These are phyloP conservation scores for Gossypium davidsonii DNA, from an alignment of 441 rosid species.

Conservation along the genomic window DNA sequence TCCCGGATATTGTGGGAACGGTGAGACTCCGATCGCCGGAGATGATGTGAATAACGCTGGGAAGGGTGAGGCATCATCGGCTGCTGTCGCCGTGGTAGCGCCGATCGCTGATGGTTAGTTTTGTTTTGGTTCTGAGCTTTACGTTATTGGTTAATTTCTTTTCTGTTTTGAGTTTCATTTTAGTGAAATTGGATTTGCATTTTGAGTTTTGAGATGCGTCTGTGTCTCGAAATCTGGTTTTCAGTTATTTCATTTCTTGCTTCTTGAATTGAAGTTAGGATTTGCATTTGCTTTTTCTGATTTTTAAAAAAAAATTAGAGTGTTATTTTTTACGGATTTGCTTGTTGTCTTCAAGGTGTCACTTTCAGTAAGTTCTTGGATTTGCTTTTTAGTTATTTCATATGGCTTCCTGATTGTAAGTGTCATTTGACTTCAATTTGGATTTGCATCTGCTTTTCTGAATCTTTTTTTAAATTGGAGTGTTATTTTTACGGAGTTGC, in stretches of 20 bases:
- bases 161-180: conserved; percentile 8
- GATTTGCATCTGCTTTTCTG: conserved; percentile 8
- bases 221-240: not conserved
- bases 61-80: conserved; percentile 47
- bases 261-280: not conserved
- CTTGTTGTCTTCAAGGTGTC: not conserved
- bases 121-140: conserved; percentile 8
- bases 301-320: not conserved
- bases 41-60: conserved; percentile 33
- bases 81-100: conserved; percentile 39
- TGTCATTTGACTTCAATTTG: not conserved
- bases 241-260: not conserved
- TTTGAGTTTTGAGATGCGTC: conserved; percentile 7
- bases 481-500: not conserved
- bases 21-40: conserved; percentile 41
- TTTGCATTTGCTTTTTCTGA: not conserved
- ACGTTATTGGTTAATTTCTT: not conserved
- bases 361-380: not conserved
- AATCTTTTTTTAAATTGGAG: not conserved
- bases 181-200: conserved; percentile 13
- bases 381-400: not conserved
- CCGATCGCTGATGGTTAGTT: conserved; percentile 59
- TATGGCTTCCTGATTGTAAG: not conserved
- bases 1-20: conserved; percentile 52
- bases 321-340: not conserved